Conservation (phyloP, 1,284 basidiomycete species). For the Singerocomus rubriflavus region DNA sequence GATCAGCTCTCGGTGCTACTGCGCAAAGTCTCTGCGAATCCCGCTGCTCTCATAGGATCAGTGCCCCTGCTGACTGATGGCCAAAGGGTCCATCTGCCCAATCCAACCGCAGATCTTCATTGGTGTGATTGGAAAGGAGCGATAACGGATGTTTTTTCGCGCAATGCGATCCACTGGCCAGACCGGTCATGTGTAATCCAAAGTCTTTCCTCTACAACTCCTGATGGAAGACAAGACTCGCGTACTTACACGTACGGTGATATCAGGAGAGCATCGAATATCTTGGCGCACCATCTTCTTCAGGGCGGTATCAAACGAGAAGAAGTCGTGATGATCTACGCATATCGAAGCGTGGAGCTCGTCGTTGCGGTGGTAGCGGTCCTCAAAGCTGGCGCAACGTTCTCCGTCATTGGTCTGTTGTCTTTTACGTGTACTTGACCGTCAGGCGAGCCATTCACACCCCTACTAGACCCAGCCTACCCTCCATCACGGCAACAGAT, state of each 20-base stretch:
- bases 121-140: conserved; percentile 98
- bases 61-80: conserved; percentile 77
- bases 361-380: conserved; percentile 97
- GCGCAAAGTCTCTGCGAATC: conserved; percentile 66
- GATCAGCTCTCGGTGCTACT: conserved; percentile 87
- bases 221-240: conserved; percentile 50
- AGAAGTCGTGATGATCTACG: conserved; percentile 99
- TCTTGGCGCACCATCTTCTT: conserved; percentile 89
- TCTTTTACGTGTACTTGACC: not conserved
- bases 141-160: conserved; percentile 90
- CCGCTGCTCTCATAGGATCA: conserved; percentile 64
- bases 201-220: conserved; percentile 49
- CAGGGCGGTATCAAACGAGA: conserved; percentile 85
- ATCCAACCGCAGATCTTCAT: conserved; percentile 86
- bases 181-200: conserved; percentile 84
- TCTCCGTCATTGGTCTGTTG: conserved; percentile 89
- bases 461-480: conserved; percentile 84
- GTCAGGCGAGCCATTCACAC: conserved; percentile 9
- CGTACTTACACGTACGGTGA: conserved; percentile 75
- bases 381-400: conserved; percentile 95
- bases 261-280: conserved; percentile 85
- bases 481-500: conserved; percentile 93
- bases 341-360: conserved; percentile 93
- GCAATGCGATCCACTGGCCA: conserved; percentile 75
- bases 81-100: conserved; percentile 75